Percentiles rank a stretch among this genome's conserved stretches.
Conservation (phyloP, 169 alveolate genomes). For the Perkinsus chesapeaki region DNA sequence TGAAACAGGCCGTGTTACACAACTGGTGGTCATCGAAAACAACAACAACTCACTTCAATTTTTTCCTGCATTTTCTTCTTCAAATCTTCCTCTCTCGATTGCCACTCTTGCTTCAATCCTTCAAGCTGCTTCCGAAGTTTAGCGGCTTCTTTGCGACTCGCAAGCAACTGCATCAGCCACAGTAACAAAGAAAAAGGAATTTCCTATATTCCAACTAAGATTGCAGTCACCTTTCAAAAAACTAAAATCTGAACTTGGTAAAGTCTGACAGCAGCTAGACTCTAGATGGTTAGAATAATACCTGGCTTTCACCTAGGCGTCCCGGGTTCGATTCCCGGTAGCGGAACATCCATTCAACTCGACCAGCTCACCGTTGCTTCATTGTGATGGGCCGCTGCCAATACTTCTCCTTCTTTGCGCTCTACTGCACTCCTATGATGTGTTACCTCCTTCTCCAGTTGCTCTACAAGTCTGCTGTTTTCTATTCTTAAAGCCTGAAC, state of each 20-base stretch:
- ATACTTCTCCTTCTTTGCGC: not conserved
- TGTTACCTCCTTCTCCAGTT: not conserved
- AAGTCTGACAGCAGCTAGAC: not conserved
- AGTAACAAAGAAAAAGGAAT: not conserved
- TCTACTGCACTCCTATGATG: not conserved
- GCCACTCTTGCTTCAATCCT: not conserved
- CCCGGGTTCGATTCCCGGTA: slow-evolving; percentile 99
- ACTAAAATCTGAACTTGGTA: no score
- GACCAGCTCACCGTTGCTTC: not conserved
- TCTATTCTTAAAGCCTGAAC: not conserved
- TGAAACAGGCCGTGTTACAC: not conserved
- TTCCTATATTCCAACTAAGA: not conserved
- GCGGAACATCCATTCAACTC: slow-evolving; percentile 54
- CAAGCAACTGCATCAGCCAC: not conserved
- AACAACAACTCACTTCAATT: not conserved
- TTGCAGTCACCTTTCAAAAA: no score
- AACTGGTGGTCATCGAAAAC: not conserved
- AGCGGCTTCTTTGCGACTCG: not conserved
- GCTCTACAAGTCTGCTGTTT: not conserved
- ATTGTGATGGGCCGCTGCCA: not conserved
- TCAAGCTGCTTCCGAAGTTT: not conserved
- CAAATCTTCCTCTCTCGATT: not conserved
- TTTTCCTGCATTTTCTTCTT: not conserved
- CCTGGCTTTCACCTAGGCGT: slow-evolving; percentile 96
- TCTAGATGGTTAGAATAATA: slow-evolving; percentile 37